Conservation (phyloP, 805 yeast species). For the Ogataea chonburiensis region DNA sequence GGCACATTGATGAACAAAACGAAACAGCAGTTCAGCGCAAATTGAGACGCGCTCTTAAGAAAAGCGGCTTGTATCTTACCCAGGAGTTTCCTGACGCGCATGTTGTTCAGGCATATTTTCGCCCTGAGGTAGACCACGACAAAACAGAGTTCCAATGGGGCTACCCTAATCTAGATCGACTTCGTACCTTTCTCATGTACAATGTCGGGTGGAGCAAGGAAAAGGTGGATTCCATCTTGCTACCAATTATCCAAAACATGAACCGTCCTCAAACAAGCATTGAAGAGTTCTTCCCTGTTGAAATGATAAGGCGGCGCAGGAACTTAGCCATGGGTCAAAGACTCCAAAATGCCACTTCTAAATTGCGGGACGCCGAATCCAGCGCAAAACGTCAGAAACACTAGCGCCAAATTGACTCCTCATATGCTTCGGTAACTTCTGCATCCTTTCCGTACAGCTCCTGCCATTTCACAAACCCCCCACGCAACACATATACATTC, state of each 20-base stretch:
- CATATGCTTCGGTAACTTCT: slow-evolving; percentile 59
- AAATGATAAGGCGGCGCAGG: slow-evolving; percentile 45
- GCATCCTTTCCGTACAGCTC: slow-evolving; percentile 64
- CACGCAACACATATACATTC: slow-evolving; percentile 66
- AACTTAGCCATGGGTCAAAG: slow-evolving; percentile 58
- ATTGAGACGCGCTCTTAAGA: slow-evolving; percentile 55
- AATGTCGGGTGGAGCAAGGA: slow-evolving; percentile 80
- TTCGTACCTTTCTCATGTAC: slow-evolving; percentile 65
- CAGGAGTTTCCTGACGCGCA: slow-evolving; percentile 66
- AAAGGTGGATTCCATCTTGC: slow-evolving; percentile 74
- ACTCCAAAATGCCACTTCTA: slow-evolving; percentile 55
- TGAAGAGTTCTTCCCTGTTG: slow-evolving; percentile 68
- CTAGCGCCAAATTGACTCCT: slow-evolving; percentile 39
- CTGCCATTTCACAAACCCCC: slow-evolving; percentile 90
- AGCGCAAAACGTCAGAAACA: slow-evolving; percentile 5
- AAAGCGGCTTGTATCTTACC: slow-evolving; percentile 51
- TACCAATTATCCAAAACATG: slow-evolving; percentile 81
- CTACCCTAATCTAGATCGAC: slow-evolving; percentile 73
- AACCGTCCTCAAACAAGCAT: slow-evolving; percentile 66
- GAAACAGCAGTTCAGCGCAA: slow-evolving; percentile 54
- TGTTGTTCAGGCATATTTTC: slow-evolving; percentile 69
- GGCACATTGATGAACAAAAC: slow-evolving; percentile 37
- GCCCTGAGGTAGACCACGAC: slow-evolving; percentile 85
- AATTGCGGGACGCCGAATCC: slow-evolving; percentile 35
- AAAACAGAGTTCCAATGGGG: slow-evolving; percentile 86